These are phyloP conservation scores for Phytophthora idaei DNA, from an alignment of 352 stramenopile species.

Conservation along the genomic window DNA sequence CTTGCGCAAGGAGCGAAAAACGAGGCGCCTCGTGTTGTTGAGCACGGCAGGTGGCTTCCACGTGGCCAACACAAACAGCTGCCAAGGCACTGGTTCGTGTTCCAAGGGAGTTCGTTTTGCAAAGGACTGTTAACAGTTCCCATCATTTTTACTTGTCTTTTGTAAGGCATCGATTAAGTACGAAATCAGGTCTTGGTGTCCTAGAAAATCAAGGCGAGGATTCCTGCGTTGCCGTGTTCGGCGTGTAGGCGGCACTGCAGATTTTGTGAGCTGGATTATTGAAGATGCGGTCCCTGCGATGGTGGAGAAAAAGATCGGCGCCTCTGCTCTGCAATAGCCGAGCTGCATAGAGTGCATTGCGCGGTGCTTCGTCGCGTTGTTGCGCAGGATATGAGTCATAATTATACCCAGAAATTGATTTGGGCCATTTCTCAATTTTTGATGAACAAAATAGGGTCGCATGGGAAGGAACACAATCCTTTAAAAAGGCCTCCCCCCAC, in stretches of 20 bases:
- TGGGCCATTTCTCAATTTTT: too few relatives aligned
- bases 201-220: neutral
- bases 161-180: conserved; percentile 16
- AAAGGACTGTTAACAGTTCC: neutral
- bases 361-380: conserved; percentile 22
- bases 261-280: too few relatives aligned
- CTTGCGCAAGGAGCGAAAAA: conserved; percentile 27
- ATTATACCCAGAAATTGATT: too few relatives aligned
- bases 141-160: conserved; percentile 18
- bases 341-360: conserved; percentile 31
- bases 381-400: neutral
- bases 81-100: neutral
- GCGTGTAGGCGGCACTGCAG: neutral
- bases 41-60: conserved; percentile 17
- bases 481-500: neutral
- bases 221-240: conserved; percentile 1
- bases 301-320: conserved; percentile 30
- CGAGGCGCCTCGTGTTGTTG: conserved; percentile 16
- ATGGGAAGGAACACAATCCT: too few relatives aligned
- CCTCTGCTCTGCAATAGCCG: conserved; percentile 22
- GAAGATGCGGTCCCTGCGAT: neutral
- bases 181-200: conserved; percentile 25
- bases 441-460: too few relatives aligned
- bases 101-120: conserved; percentile 1
- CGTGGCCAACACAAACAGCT: conserved; percentile 11